Conservation (phyloP, 495 filamentous ascomycete species). For the Bryoglossum gracile region DNA sequence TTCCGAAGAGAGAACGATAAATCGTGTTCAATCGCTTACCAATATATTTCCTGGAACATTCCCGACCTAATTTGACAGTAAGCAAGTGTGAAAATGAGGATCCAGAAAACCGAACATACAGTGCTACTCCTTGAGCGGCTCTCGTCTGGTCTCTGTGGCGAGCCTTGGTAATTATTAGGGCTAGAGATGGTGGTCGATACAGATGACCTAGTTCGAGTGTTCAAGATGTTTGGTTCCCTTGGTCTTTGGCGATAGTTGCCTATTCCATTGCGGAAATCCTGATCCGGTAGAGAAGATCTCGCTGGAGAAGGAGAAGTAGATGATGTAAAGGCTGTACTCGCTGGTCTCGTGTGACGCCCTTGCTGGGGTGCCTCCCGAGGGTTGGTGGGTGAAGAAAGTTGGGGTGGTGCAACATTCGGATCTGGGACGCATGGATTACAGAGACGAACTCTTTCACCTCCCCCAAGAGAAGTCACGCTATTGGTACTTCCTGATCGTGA, state of each 20-base stretch:
- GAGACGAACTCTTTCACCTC: conserved; percentile 80
- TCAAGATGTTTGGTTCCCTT: conserved; percentile 6
- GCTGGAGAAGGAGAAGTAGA: too few relatives aligned
- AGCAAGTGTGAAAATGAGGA: not conserved
- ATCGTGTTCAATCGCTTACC: not conserved
- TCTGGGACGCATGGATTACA: conserved; percentile 95
- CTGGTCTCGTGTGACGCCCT: conserved; percentile 15
- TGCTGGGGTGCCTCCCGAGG: conserved; percentile 7
- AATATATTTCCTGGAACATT: not conserved
- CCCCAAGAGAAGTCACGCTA: conserved; percentile 36
- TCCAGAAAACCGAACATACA: conserved; percentile 2
- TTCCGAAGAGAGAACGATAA: not conserved
- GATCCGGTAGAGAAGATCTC: too few relatives aligned
- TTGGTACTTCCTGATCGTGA: conserved; percentile 18
- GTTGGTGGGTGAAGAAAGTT: conserved; percentile 9
- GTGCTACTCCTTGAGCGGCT: conserved; percentile 19
- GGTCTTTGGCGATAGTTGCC: conserved; percentile 1
- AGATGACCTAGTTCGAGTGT: too few relatives aligned
- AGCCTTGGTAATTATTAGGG: too few relatives aligned
- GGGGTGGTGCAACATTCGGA: conserved; percentile 65
- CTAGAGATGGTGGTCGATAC: too few relatives aligned
- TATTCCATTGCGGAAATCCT: conserved; percentile 13
- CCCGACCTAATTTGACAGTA: conserved; percentile 9
- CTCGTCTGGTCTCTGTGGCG: conserved; percentile 5
- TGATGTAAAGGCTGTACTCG: conserved; percentile 2